phyloP scores from a whole-genome alignment of 495 filamentous ascomycete genomes.

The Xylaria bambusicola region DNA sequence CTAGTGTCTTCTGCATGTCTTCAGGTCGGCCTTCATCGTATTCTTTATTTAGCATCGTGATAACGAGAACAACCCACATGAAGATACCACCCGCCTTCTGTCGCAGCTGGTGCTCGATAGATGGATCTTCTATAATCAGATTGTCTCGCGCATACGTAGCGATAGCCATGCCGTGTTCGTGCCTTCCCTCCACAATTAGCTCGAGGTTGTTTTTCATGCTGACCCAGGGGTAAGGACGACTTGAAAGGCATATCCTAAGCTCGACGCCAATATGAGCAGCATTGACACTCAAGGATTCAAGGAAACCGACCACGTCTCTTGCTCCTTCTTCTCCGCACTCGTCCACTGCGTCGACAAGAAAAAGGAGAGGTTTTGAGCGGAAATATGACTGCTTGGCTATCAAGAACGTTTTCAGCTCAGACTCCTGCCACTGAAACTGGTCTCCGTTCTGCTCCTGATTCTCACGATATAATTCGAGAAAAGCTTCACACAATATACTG shows the following conservation, averaged over 20 bases:
- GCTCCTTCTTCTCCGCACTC: conserved; percentile 40
- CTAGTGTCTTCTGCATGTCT: conserved; percentile 8
- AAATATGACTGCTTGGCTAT: neutral
- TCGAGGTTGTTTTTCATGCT: conserved; percentile 18
- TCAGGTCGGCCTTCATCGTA: conserved; percentile 27
- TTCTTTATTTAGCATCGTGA: conserved; percentile 32
- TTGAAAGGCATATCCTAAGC: conserved; percentile 35
- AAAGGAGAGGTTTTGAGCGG: conserved; percentile 22
- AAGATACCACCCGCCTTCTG: conserved; percentile 28
- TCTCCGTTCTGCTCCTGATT: neutral
- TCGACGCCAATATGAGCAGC: conserved; percentile 9
- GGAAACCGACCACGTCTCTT: conserved; percentile 36
- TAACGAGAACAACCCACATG: conserved; percentile 40
- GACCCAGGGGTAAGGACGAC: conserved; percentile 37
- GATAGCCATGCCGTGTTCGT: neutral
- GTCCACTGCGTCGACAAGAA: conserved; percentile 44
- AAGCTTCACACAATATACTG: neutral
- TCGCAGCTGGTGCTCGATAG: conserved; percentile 4
- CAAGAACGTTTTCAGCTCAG: conserved; percentile 2
- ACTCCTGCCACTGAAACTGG: neutral
- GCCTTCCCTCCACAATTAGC: conserved; percentile 1
- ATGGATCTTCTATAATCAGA: neutral
- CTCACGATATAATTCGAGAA: conserved; percentile 2
- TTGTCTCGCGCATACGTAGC: neutral
- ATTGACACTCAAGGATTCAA: conserved; percentile 32